phyloP scores from a whole-genome alignment of 1,284 basidiomycete species.

The Kwoniella shivajii region DNA sequence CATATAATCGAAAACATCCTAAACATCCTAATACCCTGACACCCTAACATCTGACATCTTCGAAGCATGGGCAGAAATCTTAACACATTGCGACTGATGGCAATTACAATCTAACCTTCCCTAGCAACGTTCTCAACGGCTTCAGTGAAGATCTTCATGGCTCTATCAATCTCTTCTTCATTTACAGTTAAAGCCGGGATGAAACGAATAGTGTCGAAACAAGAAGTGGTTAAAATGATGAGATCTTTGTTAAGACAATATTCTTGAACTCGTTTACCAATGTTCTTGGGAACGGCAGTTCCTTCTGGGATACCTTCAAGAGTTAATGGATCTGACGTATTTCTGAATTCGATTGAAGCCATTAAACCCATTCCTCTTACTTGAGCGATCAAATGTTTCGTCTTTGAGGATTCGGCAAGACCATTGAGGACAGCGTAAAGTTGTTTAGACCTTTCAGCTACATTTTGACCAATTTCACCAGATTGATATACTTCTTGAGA shows the following conservation, averaged over 20 bases:
- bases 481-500: conserved; percentile 75
- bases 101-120: conserved; percentile 54
- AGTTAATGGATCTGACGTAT: conserved; percentile 31
- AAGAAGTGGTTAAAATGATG: conserved; percentile 61
- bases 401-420: conserved; percentile 50
- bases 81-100: no score
- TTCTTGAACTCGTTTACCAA: conserved; percentile 74
- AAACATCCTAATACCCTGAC: no score
- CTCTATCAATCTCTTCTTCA: conserved; percentile 64
- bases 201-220: conserved; percentile 60
- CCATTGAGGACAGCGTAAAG: conserved; percentile 65
- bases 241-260: conserved; percentile 81
- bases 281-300: conserved; percentile 61
- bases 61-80: no score
- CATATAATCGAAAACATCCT: background rate
- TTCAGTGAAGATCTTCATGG: conserved; percentile 63
- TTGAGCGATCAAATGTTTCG: conserved; percentile 57
- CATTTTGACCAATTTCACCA: conserved; percentile 78
- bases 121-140: conserved; percentile 66
- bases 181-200: conserved; percentile 71
- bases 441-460: conserved; percentile 71
- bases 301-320: conserved; percentile 48
- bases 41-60: no score
- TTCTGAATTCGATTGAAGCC: conserved; percentile 49
- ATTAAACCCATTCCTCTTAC: conserved; percentile 56